phyloP scores from a whole-genome alignment of 2,329 filamentous ascomycete genomes.

The Meredithiella fracta region DNA sequence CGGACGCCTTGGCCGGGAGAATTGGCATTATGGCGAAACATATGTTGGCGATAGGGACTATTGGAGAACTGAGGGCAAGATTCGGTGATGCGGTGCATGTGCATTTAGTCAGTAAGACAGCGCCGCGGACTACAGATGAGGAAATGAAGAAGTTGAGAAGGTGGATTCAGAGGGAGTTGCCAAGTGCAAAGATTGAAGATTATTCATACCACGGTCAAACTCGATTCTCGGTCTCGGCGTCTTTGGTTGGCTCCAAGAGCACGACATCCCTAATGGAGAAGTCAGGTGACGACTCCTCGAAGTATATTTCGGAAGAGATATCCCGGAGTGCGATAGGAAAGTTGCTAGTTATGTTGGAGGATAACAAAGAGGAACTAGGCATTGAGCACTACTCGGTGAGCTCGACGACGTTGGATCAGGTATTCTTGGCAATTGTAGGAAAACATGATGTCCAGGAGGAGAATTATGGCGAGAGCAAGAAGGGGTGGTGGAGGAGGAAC shows the following conservation, averaged over 20 bases:
- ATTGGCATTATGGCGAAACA: constrained; percentile 72
- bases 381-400: constrained; percentile 77
- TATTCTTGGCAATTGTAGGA: constrained; percentile 73
- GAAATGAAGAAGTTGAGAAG: constrained; percentile 50
- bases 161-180: constrained; percentile 49
- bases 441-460: constrained; percentile 68
- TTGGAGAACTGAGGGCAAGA: constrained; percentile 51
- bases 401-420: constrained; percentile 76
- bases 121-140: constrained; percentile 52
- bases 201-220: constrained; percentile 67
- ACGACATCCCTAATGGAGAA: too few species aligned
- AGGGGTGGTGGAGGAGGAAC: constrained; percentile 7
- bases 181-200: constrained; percentile 47
- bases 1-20: constrained; percentile 67
- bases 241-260: too few species aligned
- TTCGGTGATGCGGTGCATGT: constrained; percentile 70
- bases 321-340: constrained; percentile 43
- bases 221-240: constrained; percentile 58
- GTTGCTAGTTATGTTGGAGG: constrained; percentile 58
- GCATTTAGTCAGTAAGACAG: constrained; percentile 59
- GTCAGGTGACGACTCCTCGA: too few species aligned
- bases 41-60: constrained; percentile 73
- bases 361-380: constrained; percentile 48
- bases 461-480: constrained; percentile 28
- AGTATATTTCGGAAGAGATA: constrained; percentile 17